These are phyloP conservation scores for Ganoderma leucocontextum DNA, from an alignment of 1,284 basidiomycete species.

Conservation along the genomic window DNA sequence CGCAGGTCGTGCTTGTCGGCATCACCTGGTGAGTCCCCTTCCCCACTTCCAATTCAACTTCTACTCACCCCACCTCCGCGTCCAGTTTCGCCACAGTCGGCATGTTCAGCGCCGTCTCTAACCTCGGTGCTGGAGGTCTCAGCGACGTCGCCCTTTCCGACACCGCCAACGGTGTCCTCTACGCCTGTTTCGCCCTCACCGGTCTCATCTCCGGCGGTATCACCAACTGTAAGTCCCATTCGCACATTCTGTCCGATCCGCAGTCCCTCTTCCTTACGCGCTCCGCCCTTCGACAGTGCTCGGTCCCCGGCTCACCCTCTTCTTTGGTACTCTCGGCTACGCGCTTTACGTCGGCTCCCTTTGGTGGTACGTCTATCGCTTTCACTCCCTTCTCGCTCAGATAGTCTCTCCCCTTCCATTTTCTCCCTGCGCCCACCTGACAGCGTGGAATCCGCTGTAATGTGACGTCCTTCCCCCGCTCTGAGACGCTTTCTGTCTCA, in stretches of 20 bases:
- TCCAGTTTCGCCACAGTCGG: constrained; percentile 53
- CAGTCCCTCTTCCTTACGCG: not conserved
- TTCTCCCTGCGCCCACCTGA: not conserved
- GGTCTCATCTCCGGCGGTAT: constrained; percentile 58
- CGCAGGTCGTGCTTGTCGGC: constrained; percentile 52
- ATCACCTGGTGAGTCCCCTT: constrained; percentile 48
- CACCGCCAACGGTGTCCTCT: constrained; percentile 54
- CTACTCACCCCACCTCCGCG: constrained; percentile 15
- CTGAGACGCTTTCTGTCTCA: not conserved
- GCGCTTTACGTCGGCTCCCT: constrained; percentile 57
- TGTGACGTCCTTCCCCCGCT: not conserved
- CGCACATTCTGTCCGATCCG: not conserved
- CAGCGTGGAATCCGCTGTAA: not conserved
- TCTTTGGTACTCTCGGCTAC: constrained; percentile 56
- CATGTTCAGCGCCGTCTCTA: constrained; percentile 59
- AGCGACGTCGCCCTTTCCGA: constrained; percentile 52
- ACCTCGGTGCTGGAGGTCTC: constrained; percentile 56
- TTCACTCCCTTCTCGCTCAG: not conserved
- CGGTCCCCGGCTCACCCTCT: constrained; percentile 55
- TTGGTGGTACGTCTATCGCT: constrained; percentile 45
- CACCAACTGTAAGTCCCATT: constrained; percentile 49
- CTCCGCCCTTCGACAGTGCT: constrained; percentile 45
- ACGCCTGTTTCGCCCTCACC: constrained; percentile 52
- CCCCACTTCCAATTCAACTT: constrained; percentile 3
- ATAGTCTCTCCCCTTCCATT: not conserved